These are phyloP conservation scores for Boletus fagicola DNA, from an alignment of 768 basidiomycete genomes.

Conservation along the genomic window DNA sequence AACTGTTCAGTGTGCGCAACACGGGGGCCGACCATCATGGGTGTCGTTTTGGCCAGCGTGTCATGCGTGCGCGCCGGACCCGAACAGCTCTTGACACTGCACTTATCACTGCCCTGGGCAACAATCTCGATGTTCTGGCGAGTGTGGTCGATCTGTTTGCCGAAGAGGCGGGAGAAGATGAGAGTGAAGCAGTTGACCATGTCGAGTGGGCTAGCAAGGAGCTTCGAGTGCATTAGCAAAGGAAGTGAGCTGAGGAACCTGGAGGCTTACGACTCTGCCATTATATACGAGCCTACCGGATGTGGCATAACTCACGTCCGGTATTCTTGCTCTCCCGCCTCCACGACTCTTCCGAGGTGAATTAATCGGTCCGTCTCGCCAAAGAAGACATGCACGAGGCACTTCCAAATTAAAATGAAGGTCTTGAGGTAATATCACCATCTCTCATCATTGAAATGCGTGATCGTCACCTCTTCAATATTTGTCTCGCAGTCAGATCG, in stretches of 20 bases:
- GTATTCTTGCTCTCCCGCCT: conserved; percentile 13
- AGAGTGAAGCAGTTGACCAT: conserved; percentile 29
- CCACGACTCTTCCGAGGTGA: conserved; percentile 20
- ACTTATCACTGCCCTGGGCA: conserved; percentile 22
- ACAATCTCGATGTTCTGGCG: conserved; percentile 21
- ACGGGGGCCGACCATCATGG: conserved; percentile 32
- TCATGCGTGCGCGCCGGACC: conserved; percentile 33
- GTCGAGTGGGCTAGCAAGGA: conserved; percentile 17
- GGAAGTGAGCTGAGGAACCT: conserved; percentile 12
- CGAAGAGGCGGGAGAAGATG: conserved; percentile 24
- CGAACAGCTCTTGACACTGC: conserved; percentile 34
- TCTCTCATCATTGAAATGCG: conserved; percentile 31
- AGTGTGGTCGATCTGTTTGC: conserved; percentile 20
- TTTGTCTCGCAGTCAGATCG: conserved; percentile 24
- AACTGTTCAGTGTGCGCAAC: conserved; percentile 37
- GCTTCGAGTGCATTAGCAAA: conserved; percentile 26
- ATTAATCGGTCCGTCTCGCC: conserved; percentile 14
- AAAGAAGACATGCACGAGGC: conserved; percentile 28
- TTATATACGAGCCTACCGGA: conserved; percentile 26
- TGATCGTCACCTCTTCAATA: conserved; percentile 32
- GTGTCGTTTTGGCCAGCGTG: conserved; percentile 22
- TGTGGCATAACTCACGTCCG: conserved; percentile 18
- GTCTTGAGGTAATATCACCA: conserved; percentile 35
- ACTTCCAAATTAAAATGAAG: conserved; percentile 24
- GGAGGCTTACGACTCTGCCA: conserved; percentile 2